These are phyloP conservation scores for Euphorbia schlechtendalii DNA, from an alignment of 441 rosid species.

Conservation along the genomic window DNA sequence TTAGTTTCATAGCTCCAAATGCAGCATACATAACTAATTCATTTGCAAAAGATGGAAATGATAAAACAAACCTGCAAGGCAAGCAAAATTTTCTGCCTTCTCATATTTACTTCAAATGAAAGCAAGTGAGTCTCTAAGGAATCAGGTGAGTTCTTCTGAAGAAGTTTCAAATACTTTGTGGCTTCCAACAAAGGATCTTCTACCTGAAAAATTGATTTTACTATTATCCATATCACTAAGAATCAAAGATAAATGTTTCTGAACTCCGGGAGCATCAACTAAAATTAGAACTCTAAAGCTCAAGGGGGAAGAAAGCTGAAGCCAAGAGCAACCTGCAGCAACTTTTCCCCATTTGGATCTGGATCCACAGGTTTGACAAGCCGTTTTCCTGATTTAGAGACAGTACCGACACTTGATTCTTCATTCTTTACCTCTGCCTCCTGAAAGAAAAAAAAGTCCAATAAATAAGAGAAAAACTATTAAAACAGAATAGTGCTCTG, in stretches of 20 bases:
- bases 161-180: constrained; percentile 87
- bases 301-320: neutral
- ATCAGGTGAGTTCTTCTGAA: constrained; percentile 79
- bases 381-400: constrained; percentile 85
- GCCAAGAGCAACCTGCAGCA: constrained; percentile 67
- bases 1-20: neutral
- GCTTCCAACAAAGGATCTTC: constrained; percentile 95
- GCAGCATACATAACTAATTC: neutral
- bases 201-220: constrained; percentile 36
- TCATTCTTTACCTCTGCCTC: constrained; percentile 91
- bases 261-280: constrained; percentile 1
- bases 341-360: constrained; percentile 92
- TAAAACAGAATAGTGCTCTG: constrained; percentile 13
- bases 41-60: neutral
- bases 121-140: constrained; percentile 93
- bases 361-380: constrained; percentile 90
- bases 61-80: constrained; percentile 72
- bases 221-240: constrained; percentile 18
- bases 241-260: neutral
- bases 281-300: constrained; percentile 7
- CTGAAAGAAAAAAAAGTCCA: constrained; percentile 30
- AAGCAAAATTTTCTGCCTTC: constrained; percentile 85
- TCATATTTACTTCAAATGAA: constrained; percentile 93
- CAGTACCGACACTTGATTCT: constrained; percentile 64
- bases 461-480: constrained; percentile 20